Evolutionary conservation across 2,329 filamentous ascomycete genomes (phyloP).

Genomic region (Cladosporium sp.): DNA sequence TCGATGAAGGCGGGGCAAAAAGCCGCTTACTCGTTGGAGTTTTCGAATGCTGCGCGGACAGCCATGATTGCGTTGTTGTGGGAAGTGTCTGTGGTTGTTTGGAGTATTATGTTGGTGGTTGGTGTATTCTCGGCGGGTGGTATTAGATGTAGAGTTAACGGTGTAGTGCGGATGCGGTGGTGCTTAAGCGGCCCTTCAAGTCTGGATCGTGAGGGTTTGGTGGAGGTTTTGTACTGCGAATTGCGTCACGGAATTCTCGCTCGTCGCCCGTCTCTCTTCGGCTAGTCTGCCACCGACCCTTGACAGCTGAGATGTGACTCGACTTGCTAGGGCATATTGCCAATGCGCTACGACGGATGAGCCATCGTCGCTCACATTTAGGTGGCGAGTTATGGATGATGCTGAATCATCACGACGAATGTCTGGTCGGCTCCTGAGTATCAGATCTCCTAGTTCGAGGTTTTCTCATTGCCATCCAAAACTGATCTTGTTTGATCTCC

Average conservation of each 20-base stretch:
- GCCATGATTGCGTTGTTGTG: slow-evolving; percentile 45
- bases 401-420: neutral
- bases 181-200: slow-evolving; percentile 5
- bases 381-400: neutral
- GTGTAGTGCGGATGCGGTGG: slow-evolving; percentile 1
- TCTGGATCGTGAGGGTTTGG: slow-evolving; percentile 8
- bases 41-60: slow-evolving; percentile 70
- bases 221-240: slow-evolving; percentile 14
- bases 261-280: neutral
- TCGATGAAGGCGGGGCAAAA: slow-evolving; percentile 22
- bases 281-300: slow-evolving; percentile 14
- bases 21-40: slow-evolving; percentile 79
- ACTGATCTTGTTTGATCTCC: neutral
- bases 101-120: neutral
- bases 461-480: neutral
- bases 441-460: neutral
- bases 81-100: slow-evolving; percentile 11
- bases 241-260: slow-evolving; percentile 17
- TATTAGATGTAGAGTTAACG: neutral
- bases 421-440: too few species aligned
- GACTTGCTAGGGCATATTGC: slow-evolving; percentile 6
- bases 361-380: neutral
- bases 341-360: slow-evolving; percentile 3
- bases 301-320: slow-evolving; percentile 9
- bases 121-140: neutral